Base-by-base conservation (phyloP, 2,329 filamentous ascomycete species). In the Claviceps humidiphila region DNA sequence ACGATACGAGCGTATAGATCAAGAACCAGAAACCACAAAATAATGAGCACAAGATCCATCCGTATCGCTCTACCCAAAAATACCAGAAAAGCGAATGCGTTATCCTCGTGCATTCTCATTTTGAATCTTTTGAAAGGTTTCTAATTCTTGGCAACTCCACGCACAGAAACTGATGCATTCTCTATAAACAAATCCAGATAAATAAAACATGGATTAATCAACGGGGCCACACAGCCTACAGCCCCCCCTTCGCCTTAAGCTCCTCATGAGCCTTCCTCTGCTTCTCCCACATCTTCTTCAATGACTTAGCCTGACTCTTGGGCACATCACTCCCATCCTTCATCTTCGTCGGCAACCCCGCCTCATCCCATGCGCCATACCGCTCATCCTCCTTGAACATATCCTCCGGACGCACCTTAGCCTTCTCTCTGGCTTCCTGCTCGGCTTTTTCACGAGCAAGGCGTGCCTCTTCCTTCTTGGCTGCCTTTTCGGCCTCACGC, bases 221-320 rank as follows among this genome's bases (percentile, higher is more conserved):
- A 17, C 11, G n/a, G 40, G 26, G 9, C 30, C 16, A 34, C 24
- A 13, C 41, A 5, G 22, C 20, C 43, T 51, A 52, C 45, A 55
- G 47, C 20, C 50, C 57, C 9, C 57, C 54, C 42, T 55, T 58
- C 16, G 54, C 56, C 42, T 58, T 56, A 11, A 58, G 50, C 30
- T 83, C 80, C 57, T 90, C 84, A 65, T 90, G 84, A 54, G 79
- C 66, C 76, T 91, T 94, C 75, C 89, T 93, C 72, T 96, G 91
- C 64, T 76, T 82, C 60, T 94, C 86, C 87, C 87, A 95, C 52
- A 89, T 84, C 74, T 96, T 96, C 70, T 76, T 83, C 59, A 95
- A 67, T 72, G 88, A 90, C 76, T 96, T 96, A 49, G 71, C 63
- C 63, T 82, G 79, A 54, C 78, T 85, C 74, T 95, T 95, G 4